Evolutionary conservation across 192 early-diverging fungal species (phyloP).

Genomic region (Entrophospora sp.): DNA sequence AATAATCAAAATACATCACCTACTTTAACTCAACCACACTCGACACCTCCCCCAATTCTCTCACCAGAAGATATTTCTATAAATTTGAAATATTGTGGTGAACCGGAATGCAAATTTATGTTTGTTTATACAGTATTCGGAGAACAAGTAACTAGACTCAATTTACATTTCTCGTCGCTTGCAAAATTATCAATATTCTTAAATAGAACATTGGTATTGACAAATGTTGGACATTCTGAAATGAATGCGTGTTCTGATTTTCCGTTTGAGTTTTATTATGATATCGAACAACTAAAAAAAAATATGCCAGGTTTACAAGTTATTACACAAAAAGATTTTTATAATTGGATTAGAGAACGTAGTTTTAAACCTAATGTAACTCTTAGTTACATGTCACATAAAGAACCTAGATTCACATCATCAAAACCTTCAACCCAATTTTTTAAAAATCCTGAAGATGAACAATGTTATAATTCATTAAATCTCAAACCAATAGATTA

Average conservation of each 20-base stretch:
- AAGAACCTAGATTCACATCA: neutral
- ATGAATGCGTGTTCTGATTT: neutral
- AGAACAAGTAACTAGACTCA: conserved; percentile 8
- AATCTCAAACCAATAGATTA: too few species aligned
- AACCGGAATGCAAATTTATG: neutral
- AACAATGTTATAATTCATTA: too few species aligned
- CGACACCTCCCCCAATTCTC: too few species aligned
- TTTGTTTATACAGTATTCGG: neutral
- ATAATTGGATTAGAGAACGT: neutral
- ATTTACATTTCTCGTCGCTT: neutral
- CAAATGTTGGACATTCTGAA: neutral
- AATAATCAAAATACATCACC: too few species aligned
- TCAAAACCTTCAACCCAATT: too few species aligned
- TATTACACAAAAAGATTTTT: neutral
- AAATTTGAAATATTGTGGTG: conserved; percentile 11
- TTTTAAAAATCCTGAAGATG: too few species aligned
- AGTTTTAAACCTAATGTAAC: too few species aligned
- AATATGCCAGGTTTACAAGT: neutral
- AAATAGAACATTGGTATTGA: neutral
- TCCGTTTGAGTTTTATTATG: conserved; percentile 16
- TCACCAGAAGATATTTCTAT: too few species aligned
- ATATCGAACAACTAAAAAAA: neutral
- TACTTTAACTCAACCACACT: too few species aligned
- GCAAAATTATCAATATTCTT: neutral
- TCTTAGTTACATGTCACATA: too few species aligned